Conservation (phyloP, 1,139 yeast genomes). For the Candida anutae region DNA sequence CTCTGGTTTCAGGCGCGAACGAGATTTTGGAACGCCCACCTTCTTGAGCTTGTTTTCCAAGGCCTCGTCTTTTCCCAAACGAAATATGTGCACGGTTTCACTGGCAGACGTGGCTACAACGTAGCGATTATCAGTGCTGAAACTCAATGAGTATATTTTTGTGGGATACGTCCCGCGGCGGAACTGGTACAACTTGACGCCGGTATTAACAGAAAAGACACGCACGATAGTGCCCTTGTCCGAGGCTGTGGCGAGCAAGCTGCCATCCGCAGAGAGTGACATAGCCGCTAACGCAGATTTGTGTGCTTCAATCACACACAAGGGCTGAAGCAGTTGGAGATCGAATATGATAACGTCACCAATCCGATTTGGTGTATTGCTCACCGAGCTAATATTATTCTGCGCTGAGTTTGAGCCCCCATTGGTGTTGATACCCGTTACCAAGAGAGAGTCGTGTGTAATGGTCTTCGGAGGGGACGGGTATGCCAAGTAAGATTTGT, state of each 20-base stretch:
- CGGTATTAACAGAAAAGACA: conserved; percentile 78
- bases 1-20: conserved; percentile 15
- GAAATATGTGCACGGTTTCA: conserved; percentile 87
- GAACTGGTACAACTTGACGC: conserved; percentile 79
- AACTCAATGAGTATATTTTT: conserved; percentile 73
- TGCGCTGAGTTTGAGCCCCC: conserved; percentile 38
- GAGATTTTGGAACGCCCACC: conserved; percentile 5
- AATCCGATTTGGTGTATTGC: conserved; percentile 43
- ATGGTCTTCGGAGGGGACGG: conserved; percentile 70
- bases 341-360: conserved; percentile 92
- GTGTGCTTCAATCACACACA: conserved; percentile 90
- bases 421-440: conserved; percentile 37
- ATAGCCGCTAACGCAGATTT: conserved; percentile 77
- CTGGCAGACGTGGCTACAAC: conserved; percentile 85
- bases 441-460: conserved; percentile 36
- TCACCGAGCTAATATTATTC: conserved; percentile 37
- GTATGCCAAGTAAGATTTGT: conserved; percentile 67
- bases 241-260: conserved; percentile 84
- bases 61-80: conserved; percentile 56
- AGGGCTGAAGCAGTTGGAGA: conserved; percentile 68
- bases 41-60: conserved; percentile 29
- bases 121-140: conserved; percentile 67
- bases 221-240: conserved; percentile 92
- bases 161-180: conserved; percentile 94
- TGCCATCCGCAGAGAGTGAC: conserved; percentile 73